Evolutionary conservation across 1,284 basidiomycete genomes (phyloP), one percentile per base, ranked within the genome.

Genomic region (Pseudozyma sp.): DNA sequence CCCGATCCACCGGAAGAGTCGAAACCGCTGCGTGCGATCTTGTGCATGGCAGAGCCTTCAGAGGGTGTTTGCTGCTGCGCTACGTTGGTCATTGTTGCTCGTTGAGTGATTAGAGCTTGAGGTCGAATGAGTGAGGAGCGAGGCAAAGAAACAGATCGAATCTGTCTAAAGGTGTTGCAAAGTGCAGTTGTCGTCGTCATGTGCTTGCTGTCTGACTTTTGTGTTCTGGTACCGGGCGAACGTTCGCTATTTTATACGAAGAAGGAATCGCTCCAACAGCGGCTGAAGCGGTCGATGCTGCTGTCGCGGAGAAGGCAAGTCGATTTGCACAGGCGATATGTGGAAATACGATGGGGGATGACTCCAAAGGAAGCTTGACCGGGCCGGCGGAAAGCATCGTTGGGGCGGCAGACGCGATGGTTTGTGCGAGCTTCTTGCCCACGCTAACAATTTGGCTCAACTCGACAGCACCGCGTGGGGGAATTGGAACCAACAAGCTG

Each of bases 11-110:
- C 69, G 0, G 66, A 55, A 14, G 63, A 58, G 46, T 81, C 72
- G 50, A 81, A 81, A 8, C 79, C 79, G 8, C 42, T 59, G 16
- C 69, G 63, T 6, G 78, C 78, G 31, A 80, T 46, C 35, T 54
- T 63, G 66, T 80, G 76, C 61, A 78, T 66, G 33, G 56, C 56
- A 5, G 69, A 64, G 6, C 54, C 62, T 7, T 9, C 24, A n/a
- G 13, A 16, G 14, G 52, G 35, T 2, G 46, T 17, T 16, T 46
- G 44, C 3, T 55, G 13, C 13, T 44, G 48, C 5, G 68, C 50
- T 5, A 29, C 53, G 35, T 11, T 64, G 8, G 56, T 37, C 68
- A 69, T 69, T 33, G 33, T 54, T 30, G 30, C 39, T 13, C 19
- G 40, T 35, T 51, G 37, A 6, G 42, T 24, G 13, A 11, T 6